Percentiles rank a stretch among this genome's conserved stretches.
phyloP scores from a whole-genome alignment of 2,329 filamentous ascomycete genomes.

The Aurifilum marmelostoma region DNA sequence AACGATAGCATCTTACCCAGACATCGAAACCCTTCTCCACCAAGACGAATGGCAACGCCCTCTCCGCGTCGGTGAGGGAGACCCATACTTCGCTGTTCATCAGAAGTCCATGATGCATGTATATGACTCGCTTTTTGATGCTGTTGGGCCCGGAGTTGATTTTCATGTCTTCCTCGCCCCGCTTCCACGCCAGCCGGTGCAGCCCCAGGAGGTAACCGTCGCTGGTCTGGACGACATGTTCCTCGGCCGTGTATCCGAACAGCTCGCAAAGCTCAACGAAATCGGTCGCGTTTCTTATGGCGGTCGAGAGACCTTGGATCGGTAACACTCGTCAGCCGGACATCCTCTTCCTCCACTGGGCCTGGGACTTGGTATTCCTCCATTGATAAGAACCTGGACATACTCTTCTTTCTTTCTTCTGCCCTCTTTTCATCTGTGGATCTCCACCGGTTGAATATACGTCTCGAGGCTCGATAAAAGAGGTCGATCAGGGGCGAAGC shows the following conservation, averaged over 20 bases:
- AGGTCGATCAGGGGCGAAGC: slow-evolving; percentile 79
- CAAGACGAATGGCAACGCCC: slow-evolving; percentile 85
- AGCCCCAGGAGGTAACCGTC: slow-evolving; percentile 93
- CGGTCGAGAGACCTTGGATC: slow-evolving; percentile 67
- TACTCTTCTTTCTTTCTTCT: slow-evolving; percentile 68
- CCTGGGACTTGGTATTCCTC: slow-evolving; percentile 51
- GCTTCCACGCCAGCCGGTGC: slow-evolving; percentile 82
- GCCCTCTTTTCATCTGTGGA: slow-evolving; percentile 70
- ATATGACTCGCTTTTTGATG: slow-evolving; percentile 81
- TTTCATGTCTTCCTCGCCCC: slow-evolving; percentile 76
- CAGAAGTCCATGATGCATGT: slow-evolving; percentile 91
- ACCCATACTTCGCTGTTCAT: slow-evolving; percentile 99
- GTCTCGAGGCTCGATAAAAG: slow-evolving; percentile 80
- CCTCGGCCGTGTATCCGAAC: slow-evolving; percentile 91
- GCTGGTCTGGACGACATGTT: slow-evolving; percentile 91
- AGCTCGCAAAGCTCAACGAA: slow-evolving; percentile 93
- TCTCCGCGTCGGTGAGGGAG: slow-evolving; percentile 81
- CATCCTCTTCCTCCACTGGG: not conserved
- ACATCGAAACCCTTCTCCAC: slow-evolving; percentile 94
- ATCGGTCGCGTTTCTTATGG: slow-evolving; percentile 83
- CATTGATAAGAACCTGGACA: slow-evolving; percentile 45
- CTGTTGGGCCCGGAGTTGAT: slow-evolving; percentile 74
- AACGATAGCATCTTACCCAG: slow-evolving; percentile 64
- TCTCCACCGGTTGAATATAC: slow-evolving; percentile 78
- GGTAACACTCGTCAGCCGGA: slow-evolving; percentile 42